Evolutionary conservation across 129 eudicot species (phyloP).

Genomic region (Helichrysum umbraculigerum): DNA sequence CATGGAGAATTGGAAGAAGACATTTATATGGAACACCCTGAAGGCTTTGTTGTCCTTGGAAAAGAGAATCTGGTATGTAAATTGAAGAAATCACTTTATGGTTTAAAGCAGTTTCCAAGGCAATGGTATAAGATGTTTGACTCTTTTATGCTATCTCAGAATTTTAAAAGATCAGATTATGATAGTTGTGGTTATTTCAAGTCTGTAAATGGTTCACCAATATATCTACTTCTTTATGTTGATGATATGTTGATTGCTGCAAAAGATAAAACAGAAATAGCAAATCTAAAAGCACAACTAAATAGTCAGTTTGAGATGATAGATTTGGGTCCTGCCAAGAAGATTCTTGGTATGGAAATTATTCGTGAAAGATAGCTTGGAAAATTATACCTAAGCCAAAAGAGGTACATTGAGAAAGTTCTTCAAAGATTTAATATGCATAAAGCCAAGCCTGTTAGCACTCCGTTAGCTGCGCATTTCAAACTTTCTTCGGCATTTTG

Average conservation of each 20-base stretch:
- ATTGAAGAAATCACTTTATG: too few relatives aligned
- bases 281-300: too few relatives aligned
- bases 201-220: background rate
- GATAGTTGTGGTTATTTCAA: slow-evolving; percentile 17
- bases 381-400: background rate
- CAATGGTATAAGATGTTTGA: background rate
- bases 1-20: too few relatives aligned
- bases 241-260: background rate
- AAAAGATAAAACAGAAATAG: background rate
- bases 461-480: slow-evolving; percentile 13
- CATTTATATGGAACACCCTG: too few relatives aligned
- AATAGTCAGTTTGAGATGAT: too few relatives aligned
- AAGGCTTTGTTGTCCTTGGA: too few relatives aligned
- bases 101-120: too few relatives aligned
- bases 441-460: background rate
- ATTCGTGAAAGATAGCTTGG: background rate
- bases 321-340: background rate
- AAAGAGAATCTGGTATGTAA: too few relatives aligned
- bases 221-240: background rate
- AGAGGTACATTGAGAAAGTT: background rate
- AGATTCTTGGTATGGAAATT: slow-evolving; percentile 8
- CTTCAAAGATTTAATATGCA: background rate
- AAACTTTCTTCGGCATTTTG: background rate
- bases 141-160: background rate
- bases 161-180: slow-evolving; percentile 2